Evolutionary conservation across 2,329 filamentous ascomycete genomes (phyloP), one percentile per base, ranked within the genome.

Genomic region (Tolypocladium guangdongense): DNA sequence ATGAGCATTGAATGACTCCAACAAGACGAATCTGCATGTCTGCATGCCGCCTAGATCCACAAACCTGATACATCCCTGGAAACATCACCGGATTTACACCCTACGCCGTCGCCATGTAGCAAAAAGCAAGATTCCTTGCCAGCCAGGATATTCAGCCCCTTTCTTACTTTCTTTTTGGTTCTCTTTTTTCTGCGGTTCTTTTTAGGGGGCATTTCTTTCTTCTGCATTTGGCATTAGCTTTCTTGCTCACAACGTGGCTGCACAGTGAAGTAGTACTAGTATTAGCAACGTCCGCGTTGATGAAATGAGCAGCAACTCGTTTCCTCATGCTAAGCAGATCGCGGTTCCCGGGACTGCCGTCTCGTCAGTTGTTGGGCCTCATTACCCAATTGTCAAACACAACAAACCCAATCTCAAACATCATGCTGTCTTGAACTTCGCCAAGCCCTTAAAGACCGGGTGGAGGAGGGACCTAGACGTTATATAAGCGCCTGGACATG

Each of bases 381-480:
- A 32, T 12, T 5, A n/a, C 32, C 30, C 41, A 22, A 11, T 50
- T 32, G 39, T 35, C 30, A 27, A 11, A n/a, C 20, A 32, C 52
- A 57, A 52, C 48, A 50, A 52, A 52, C 39, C 52, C 54, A 52
- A 32, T 43, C 41, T 51, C 39, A 30, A 33, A 14, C 18, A 37
- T 12, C 16, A 30, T 45, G 10, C 8, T 10, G 24, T 3, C 14
- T 22, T 30, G 51, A 32, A 49, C 39, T 47, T 38, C 45, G 39
- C 33, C 43, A 36, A 52, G 52, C 52, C 51, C 18, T 63, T 62
- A 81, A 47, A 81, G 71, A n/a, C 78, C 78, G 5, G 78, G 78
- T 14, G 78, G 78, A 53, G 78, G 78, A 35, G 78, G 78, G 24
- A 81, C 76, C 77, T 81, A 59, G 24, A 43, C 38, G 8, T 11